Evolutionary conservation across 352 stramenopile genomes (phyloP), one percentile per base, ranked within the genome.

Genomic region (Pythium angustatum): DNA sequence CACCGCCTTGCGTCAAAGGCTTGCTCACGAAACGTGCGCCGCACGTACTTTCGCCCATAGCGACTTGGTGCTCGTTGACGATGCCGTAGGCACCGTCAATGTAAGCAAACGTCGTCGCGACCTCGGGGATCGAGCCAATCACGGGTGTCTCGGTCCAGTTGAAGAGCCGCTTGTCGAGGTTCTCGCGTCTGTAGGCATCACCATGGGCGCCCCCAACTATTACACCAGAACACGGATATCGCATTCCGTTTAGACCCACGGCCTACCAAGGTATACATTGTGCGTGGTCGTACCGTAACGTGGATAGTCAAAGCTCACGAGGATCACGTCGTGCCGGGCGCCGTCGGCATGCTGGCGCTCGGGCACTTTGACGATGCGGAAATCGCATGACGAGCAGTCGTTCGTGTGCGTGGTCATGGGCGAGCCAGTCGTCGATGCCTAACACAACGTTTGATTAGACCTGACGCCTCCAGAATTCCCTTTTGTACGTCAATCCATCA

Each of bases 381-480:
- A 94, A 66, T 94, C 86, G 58, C 86, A 93, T 21, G 73, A 88
- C 58, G 75, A 92, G 64, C 86, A 93, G 69, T 94, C 86, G 63
- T 85, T 91, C 43, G 86, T 88, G 68, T 94, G 86, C 14, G 86
- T 93, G 34, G 83, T 91, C 80, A 94, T 93, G 27, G 86, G 79
- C 17, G 84, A 68, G 2, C 71, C 72, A 17, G 78, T 92, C 6
- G 78, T 82, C 3, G 82, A 90, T n/a, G 81, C 38, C 38, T 45
- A 19, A 2, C 19, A 41, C 34, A 15, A 41, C n/a, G n/a, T n/a
- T n/a, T n/a, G n/a, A n/a, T n/a, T n/a, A n/a, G n/a, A n/a, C n/a
- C n/a, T n/a, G n/a, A n/a, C n/a, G n/a, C n/a, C n/a, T n/a, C n/a
- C n/a, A n/a, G n/a, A n/a, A n/a, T n/a, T n/a, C n/a, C n/a, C n/a